Evolutionary conservation across 73 alveolate genomes (phyloP), one percentile per base, ranked within the genome.

Genomic region (Stentor roeselii): DNA sequence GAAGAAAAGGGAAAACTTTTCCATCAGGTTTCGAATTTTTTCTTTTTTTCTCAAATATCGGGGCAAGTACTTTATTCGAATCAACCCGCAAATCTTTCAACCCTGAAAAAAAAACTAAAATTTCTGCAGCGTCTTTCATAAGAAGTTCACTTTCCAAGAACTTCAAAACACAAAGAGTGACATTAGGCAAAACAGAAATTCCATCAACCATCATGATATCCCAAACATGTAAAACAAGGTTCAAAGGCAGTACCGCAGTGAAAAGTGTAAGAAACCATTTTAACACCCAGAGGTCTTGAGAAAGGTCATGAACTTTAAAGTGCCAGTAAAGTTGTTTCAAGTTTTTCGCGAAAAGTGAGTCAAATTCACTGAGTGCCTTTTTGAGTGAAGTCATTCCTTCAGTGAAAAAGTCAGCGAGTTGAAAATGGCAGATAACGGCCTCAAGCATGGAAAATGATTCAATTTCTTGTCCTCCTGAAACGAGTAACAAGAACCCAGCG

Each of bases 391-490:
- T 93, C 50, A 91, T 87, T 3, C 78, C 83, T 30, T 89, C 89
- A 42, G 82, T 60, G 82, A 75, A 91, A 78, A 91, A 82, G 1
- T 90, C 92, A 32, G 82, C 86, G 1, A 91, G 82, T 11, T 30
- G 6, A 30, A 61, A 61, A 30, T 35, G 89, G 32, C 87, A 75
- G 30, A 86, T 83, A 15, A 90, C 39, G 38, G 90, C 67, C 15
- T 75, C 67, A 60, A 87, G 88, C 38, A 88, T 83, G 91, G 93
- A 87, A 83, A 87, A 90, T 3, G 93, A 86, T 59, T 90, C 95
- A 67, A 60, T 85, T 42, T 90, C 95, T 41, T 89, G 82, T 0
- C 93, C 95, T 3, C 88, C 93, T 59, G 77, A 75, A 3, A 90
- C 87, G 14, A 90, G 76, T 42, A 90, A 78, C 35, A 90, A 15